phyloP scores from a whole-genome alignment of 139 green algal species.

The Edaphochlamys debaryana region DNA sequence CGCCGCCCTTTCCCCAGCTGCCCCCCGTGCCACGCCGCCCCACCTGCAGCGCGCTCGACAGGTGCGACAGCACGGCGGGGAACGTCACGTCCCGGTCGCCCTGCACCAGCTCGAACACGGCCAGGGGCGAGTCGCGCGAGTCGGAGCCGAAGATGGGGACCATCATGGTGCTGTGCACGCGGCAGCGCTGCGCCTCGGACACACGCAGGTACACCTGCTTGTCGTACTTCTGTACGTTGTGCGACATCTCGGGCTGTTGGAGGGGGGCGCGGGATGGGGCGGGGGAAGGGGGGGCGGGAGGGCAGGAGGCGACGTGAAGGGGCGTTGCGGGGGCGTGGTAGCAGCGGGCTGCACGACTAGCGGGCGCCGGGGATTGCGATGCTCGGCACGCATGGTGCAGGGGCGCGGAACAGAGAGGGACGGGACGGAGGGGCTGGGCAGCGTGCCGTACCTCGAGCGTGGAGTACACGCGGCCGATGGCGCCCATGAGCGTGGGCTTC shows the following conservation, averaged over 20 bases:
- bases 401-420: too few species aligned
- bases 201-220: constrained; percentile 82
- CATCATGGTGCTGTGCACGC: constrained; percentile 74
- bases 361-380: too few species aligned
- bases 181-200: constrained; percentile 83
- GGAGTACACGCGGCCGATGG: constrained; percentile 69
- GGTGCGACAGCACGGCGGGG: constrained; percentile 61
- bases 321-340: too few species aligned
- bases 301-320: too few species aligned
- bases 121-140: constrained; percentile 60
- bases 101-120: constrained; percentile 83
- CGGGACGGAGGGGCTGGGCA: too few species aligned
- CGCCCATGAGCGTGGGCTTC: constrained; percentile 76
- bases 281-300: neutral
- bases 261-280: neutral
- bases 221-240: constrained; percentile 86
- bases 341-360: too few species aligned
- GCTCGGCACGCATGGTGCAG: too few species aligned
- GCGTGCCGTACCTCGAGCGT: constrained; percentile 62
- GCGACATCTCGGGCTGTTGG: constrained; percentile 81
- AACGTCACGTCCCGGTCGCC: constrained; percentile 76
- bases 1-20: too few species aligned
- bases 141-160: constrained; percentile 42
- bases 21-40: neutral
- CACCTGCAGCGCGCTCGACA: constrained; percentile 61